phyloP scores from a whole-genome alignment of 768 basidiomycete genomes.

The Lentinula lateritia region DNA sequence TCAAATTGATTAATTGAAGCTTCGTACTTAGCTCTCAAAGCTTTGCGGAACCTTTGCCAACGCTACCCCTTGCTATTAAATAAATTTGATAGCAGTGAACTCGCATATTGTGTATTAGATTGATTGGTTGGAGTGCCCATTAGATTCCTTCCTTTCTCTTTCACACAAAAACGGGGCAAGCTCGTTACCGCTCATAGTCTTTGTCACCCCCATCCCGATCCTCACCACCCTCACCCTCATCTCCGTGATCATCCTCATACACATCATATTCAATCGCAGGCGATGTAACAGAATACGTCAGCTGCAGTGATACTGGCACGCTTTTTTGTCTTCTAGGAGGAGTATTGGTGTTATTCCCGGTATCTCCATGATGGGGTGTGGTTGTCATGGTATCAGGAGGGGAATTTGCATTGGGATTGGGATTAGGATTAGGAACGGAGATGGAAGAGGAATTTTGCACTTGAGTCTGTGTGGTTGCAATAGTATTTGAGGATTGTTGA shows the following conservation, averaged over 20 bases:
- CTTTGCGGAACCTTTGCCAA: too few relatives aligned
- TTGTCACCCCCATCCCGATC: constrained; percentile 5
- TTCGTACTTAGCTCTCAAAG: too few relatives aligned
- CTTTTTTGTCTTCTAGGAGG: constrained; percentile 50
- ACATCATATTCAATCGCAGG: constrained; percentile 53
- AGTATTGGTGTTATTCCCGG: not conserved
- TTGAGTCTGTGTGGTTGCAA: not conserved
- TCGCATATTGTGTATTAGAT: too few relatives aligned
- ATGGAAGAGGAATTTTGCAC: not conserved
- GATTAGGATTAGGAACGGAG: not conserved
- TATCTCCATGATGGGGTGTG: not conserved
- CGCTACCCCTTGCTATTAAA: too few relatives aligned
- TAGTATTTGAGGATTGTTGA: constrained; percentile 11
- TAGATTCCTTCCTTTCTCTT: too few relatives aligned
- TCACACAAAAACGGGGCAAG: too few relatives aligned
- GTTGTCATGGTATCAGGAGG: constrained; percentile 11
- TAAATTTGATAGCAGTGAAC: too few relatives aligned
- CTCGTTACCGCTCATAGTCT: too few relatives aligned
- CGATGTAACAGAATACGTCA: constrained; percentile 70
- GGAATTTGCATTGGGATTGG: not conserved
- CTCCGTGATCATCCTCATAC: constrained; percentile 25
- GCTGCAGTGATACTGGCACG: constrained; percentile 72
- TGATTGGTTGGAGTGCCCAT: too few relatives aligned
- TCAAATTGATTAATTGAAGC: too few relatives aligned
- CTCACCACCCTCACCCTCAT: constrained; percentile 8